Base-by-base conservation (phyloP, 305 asterid genomes). In the Fraxinus dipetala region DNA sequence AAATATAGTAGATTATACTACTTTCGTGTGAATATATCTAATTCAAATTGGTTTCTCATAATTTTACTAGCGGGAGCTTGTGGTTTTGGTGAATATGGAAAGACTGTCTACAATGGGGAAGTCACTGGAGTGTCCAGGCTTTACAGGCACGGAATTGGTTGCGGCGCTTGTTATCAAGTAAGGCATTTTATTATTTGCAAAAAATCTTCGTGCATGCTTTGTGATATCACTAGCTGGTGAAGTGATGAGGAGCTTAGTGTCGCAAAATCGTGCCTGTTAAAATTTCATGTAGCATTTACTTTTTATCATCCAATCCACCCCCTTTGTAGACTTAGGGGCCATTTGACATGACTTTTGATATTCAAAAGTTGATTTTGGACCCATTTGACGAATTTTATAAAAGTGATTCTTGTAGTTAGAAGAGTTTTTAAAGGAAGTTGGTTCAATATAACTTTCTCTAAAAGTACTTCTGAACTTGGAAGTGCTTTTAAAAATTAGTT, bases 131-230 rank as follows among this genome's bases (percentile, higher is more conserved):
- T 91, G 34, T 87, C 95, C 0, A 89, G 90, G 87, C 98, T 94
- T 76, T 94, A 75, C 92, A 83, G 65, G 80, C 88, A 91, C 76
- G 98, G 98, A 69, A 40, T 89, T 31, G 95, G 96, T 0, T 94
- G 98, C 61, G 98, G 98, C 79, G 94, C 97, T 10, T 94, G 98
- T 87, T 94, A 94, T 76, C 96, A 91, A 96, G 97, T 91, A 85
- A 51, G 18, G 13, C 34, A 13, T 51, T 51, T 16, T 16, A 51
- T 51, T 4, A 14, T 51, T 51, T 51, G 6, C 22, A 14, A 14
- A 51, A 4, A 51, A 51, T 13, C 5, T 14, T 4, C 18, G 16
- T 1, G 18, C 56, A 2, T 45, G 18, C 18, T 45, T 45, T 45
- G 56, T 45, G 14, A 45, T 45, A 45, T 45, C 56, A 13, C n/a